Percentiles rank a stretch among this genome's conserved stretches.
phyloP scores from a whole-genome alignment of 164 flowering plant species.

The Tinospora cordifolia region DNA sequence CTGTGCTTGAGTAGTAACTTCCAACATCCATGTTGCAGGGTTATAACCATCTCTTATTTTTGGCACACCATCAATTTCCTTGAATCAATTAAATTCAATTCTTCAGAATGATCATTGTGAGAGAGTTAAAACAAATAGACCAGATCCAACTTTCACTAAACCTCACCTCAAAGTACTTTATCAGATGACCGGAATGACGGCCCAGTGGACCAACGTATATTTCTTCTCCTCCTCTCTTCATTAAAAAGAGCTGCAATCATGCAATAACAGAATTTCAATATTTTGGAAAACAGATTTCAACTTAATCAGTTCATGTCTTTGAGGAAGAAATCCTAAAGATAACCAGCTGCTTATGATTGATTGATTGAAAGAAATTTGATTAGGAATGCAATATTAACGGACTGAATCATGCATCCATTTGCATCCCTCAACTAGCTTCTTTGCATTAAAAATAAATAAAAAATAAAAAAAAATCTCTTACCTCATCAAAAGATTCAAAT shows the following conservation, averaged over 20 bases:
- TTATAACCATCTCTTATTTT: conserved; percentile 26
- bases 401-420: too few species aligned
- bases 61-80: conserved; percentile 27
- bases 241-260: conserved; percentile 39
- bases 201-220: conserved; percentile 57
- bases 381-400: too few species aligned
- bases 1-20: conserved; percentile 22
- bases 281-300: neutral
- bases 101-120: neutral
- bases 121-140: neutral
- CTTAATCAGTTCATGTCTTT: neutral
- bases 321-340: too few species aligned
- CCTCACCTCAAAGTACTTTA: conserved; percentile 58
- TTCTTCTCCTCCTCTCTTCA: conserved; percentile 56
- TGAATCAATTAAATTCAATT: conserved; percentile 7
- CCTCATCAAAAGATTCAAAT: conserved; percentile 59
- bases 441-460: too few species aligned
- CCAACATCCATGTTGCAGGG: conserved; percentile 36
- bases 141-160: neutral
- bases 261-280: neutral
- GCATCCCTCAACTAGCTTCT: neutral
- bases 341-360: too few species aligned
- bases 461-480: conserved; percentile 7
- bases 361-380: too few species aligned
- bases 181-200: conserved; percentile 33